phyloP scores from a whole-genome alignment of 306 rosid species.

The Sicyos edulis region DNA sequence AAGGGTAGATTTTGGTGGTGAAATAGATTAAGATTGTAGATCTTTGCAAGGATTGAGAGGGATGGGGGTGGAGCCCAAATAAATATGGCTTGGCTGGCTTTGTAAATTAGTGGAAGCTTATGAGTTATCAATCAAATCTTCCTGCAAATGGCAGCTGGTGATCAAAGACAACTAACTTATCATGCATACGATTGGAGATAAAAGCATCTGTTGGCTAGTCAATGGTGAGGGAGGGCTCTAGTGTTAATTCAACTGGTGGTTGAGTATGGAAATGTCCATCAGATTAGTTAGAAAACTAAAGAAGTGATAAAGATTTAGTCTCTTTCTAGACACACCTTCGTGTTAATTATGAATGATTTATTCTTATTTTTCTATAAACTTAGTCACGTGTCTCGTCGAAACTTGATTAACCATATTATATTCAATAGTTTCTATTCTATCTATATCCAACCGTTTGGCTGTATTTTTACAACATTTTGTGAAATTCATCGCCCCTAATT shows the following conservation, averaged over 20 bases:
- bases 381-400: neutral
- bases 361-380: neutral
- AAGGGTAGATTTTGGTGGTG: neutral
- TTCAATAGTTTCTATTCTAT: neutral
- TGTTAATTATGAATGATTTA: neutral
- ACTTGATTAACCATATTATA: neutral
- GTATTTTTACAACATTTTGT: neutral
- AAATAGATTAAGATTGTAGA: neutral
- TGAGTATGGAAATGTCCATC: conserved; percentile 6
- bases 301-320: neutral
- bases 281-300: neutral
- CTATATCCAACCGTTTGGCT: too few relatives aligned
- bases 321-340: neutral
- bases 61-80: conserved; percentile 16
- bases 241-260: neutral
- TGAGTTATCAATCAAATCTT: conserved; percentile 9
- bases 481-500: neutral
- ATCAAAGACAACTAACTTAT: conserved; percentile 21
- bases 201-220: conserved; percentile 18
- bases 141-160: conserved; percentile 11
- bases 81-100: neutral
- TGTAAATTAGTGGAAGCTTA: neutral
- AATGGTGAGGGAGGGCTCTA: conserved; percentile 8
- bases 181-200: conserved; percentile 16
- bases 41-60: conserved; percentile 7